Conservation (phyloP, 139 green algal genomes). For the Micractinium conductrix region DNA sequence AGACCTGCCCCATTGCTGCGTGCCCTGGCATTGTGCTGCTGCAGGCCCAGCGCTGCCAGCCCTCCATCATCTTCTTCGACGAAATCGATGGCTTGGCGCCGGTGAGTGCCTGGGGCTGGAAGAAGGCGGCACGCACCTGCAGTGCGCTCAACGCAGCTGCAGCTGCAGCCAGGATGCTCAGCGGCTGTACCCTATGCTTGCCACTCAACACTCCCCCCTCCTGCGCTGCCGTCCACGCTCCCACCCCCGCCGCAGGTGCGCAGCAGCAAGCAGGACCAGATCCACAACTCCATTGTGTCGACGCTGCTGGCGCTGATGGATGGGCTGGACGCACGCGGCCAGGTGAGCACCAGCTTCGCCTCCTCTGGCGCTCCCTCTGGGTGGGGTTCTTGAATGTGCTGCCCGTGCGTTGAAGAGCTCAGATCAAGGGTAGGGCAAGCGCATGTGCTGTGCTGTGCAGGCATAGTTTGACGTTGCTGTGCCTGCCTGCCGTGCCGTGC, state of each 20-base stretch:
- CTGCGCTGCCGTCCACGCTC: too few relatives aligned
- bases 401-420: too few relatives aligned
- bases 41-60: conserved; percentile 71
- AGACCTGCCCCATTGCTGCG: too few relatives aligned
- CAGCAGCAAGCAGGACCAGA: conserved; percentile 91
- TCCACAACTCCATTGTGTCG: conserved; percentile 97
- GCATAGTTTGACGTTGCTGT: too few relatives aligned
- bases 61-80: conserved; percentile 91
- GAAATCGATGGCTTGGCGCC: conserved; percentile 88
- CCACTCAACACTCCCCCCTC: too few relatives aligned
- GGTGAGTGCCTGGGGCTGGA: conserved; percentile 53
- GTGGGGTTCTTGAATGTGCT: too few relatives aligned
- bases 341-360: conserved; percentile 27
- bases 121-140: too few relatives aligned
- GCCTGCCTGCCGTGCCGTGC: too few relatives aligned
- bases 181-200: background rate
- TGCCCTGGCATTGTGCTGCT: too few relatives aligned
- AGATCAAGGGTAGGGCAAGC: too few relatives aligned
- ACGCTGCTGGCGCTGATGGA: conserved; percentile 98
- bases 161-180: background rate
- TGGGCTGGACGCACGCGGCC: conserved; percentile 86
- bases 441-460: too few relatives aligned
- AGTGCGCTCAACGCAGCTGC: background rate
- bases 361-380: too few relatives aligned
- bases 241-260: conserved; percentile 57